phyloP scores from a whole-genome alignment of 352 stramenopile species.

The Blastocystis hominis region DNA sequence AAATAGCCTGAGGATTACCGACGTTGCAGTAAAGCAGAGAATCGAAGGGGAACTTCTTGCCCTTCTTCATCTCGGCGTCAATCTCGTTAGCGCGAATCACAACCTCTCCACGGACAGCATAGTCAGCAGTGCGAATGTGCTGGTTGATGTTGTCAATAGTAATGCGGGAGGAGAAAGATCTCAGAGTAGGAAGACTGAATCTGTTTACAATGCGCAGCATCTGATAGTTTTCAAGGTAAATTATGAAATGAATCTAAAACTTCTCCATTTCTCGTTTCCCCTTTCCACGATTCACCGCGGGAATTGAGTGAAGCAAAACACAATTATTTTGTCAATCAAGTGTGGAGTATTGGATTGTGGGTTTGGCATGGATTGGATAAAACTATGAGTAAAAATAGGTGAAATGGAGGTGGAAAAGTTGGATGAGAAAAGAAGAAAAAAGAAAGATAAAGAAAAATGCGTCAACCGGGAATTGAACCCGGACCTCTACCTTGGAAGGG shows the following conservation, averaged over 20 bases:
- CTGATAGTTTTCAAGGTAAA: not conserved
- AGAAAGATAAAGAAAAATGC: not conserved
- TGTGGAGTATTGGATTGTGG: not conserved
- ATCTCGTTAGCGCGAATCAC: too few species aligned
- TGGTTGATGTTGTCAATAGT: too few species aligned
- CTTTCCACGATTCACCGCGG: constrained; percentile 8
- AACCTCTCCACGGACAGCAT: too few species aligned
- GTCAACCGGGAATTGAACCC: constrained; percentile 52
- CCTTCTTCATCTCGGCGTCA: too few species aligned
- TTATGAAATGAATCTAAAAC: not conserved
- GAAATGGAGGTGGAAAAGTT: not conserved
- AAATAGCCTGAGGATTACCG: too few species aligned
- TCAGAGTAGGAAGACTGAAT: not conserved
- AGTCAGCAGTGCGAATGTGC: too few species aligned
- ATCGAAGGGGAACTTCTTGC: too few species aligned
- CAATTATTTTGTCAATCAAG: not conserved
- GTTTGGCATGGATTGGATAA: not conserved
- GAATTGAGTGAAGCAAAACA: not conserved
- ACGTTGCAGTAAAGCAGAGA: too few species aligned
- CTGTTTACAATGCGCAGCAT: not conserved
- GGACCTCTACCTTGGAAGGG: constrained; percentile 57
- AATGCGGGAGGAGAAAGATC: too few species aligned
- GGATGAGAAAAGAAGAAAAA: not conserved
- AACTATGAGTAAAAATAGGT: not conserved
- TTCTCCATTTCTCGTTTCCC: not conserved